phyloP scores from a whole-genome alignment of 108 stramenopile species.

The Cyclostephanos invisitatus region DNA sequence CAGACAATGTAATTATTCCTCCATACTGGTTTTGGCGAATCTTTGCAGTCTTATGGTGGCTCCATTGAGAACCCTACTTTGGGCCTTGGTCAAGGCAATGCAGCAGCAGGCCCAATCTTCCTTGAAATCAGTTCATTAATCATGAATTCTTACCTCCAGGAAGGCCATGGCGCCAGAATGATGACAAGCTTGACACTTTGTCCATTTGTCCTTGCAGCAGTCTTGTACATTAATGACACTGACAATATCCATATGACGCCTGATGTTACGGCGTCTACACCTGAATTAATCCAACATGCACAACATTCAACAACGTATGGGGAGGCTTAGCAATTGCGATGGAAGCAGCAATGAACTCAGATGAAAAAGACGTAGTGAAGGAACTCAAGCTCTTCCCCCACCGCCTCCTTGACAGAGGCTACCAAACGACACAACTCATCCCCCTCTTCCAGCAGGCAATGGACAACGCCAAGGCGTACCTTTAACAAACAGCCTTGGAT shows the following conservation, averaged over 20 bases:
- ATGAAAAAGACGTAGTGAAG: neutral
- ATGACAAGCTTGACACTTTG: neutral
- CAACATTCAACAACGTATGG: neutral
- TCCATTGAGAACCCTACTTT: neutral
- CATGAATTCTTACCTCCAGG: constrained; percentile 4
- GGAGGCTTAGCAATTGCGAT: neutral
- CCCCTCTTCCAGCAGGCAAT: constrained; percentile 33
- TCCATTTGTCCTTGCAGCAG: constrained; percentile 5
- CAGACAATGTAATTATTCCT: neutral
- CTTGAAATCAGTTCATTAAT: neutral
- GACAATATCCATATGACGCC: neutral
- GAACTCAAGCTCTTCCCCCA: constrained; percentile 24
- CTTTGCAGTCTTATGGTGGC: neutral
- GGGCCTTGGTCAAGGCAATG: constrained; percentile 8
- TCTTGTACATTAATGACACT: constrained; percentile 14
- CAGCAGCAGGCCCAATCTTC: constrained; percentile 1
- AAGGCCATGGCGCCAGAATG: neutral
- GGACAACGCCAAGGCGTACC: constrained; percentile 12
- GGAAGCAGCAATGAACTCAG: neutral
- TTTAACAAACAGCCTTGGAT: neutral
- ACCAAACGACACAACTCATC: neutral
- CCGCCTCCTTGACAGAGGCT: constrained; percentile 30
- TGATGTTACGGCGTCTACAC: neutral
- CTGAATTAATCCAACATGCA: neutral
- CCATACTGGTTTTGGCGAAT: constrained; percentile 2